Percentiles rank a stretch among this genome's conserved stretches.
phyloP scores from a whole-genome alignment of 1,139 yeast species.

The Spencermartinsiella ligniputridi region DNA sequence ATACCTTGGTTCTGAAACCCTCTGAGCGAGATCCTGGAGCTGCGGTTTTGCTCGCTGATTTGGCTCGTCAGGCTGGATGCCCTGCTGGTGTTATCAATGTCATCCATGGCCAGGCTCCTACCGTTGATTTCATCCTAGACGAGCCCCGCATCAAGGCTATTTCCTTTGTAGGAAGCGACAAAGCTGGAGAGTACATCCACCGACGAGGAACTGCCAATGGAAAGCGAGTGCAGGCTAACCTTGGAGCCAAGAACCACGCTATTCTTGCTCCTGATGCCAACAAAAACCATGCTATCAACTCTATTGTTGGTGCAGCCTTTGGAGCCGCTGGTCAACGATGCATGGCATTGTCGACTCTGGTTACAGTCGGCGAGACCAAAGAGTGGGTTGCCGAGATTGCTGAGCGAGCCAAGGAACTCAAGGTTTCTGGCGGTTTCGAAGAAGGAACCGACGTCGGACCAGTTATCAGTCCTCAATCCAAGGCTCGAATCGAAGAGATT shows the following conservation, averaged over 20 bases:
- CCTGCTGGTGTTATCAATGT: constrained; percentile 74
- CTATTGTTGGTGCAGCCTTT: constrained; percentile 72
- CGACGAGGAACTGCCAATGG: constrained; percentile 65
- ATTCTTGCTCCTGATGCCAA: constrained; percentile 71
- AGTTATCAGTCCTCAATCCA: constrained; percentile 57
- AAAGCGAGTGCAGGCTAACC: constrained; percentile 72
- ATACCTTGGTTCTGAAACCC: constrained; percentile 72
- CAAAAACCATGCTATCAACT: constrained; percentile 60
- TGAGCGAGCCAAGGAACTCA: constrained; percentile 53
- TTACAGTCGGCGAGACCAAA: constrained; percentile 67
- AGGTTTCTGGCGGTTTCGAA: constrained; percentile 66
- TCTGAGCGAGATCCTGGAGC: constrained; percentile 78
- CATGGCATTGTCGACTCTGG: constrained; percentile 74
- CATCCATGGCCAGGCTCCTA: constrained; percentile 72
- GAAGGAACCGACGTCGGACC: constrained; percentile 65
- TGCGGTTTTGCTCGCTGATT: constrained; percentile 69
- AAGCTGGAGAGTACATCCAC: constrained; percentile 71
- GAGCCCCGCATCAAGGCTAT: constrained; percentile 77
- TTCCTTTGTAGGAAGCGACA: constrained; percentile 74
- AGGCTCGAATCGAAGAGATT: constrained; percentile 51
- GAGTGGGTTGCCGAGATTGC: constrained; percentile 62
- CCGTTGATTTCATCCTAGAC: constrained; percentile 68
- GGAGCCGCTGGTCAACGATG: constrained; percentile 88
- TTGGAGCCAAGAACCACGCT: constrained; percentile 77
- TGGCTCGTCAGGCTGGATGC: constrained; percentile 70